Percentiles rank a stretch among this genome's conserved stretches.
These are phyloP conservation scores for Solanum paucissectum DNA, from an alignment of 257 asterid species.

Conservation along the genomic window DNA sequence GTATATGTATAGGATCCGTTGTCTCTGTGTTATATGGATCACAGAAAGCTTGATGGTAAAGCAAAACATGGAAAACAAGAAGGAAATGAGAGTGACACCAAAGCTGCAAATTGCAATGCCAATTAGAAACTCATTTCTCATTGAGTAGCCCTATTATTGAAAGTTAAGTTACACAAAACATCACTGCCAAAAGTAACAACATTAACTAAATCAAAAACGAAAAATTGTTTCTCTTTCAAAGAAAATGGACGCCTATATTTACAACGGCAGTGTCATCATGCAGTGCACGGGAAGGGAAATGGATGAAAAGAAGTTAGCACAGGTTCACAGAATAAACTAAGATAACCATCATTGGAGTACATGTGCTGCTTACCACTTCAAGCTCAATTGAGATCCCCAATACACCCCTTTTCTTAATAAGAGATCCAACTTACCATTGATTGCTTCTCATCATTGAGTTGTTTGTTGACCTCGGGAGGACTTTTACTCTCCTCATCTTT, in stretches of 20 bases:
- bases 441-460: constrained; percentile 94
- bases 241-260: neutral
- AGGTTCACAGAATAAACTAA: neutral
- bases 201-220: neutral
- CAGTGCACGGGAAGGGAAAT: neutral
- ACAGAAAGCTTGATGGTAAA: neutral
- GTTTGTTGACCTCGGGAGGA: constrained; percentile 67
- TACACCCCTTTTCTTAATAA: neutral
- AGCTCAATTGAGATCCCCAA: neutral
- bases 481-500: constrained; percentile 85
- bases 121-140: neutral
- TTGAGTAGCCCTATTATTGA: neutral
- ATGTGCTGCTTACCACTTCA: neutral
- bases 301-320: neutral
- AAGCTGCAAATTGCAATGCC: neutral
- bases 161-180: neutral
- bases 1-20: neutral
- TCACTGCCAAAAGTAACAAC: neutral
- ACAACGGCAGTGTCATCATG: neutral
- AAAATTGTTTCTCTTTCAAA: neutral
- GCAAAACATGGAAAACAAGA: neutral
- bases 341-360: neutral
- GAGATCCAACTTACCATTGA: constrained; percentile 47
- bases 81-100: neutral
- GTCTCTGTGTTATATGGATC: neutral